Evolutionary conservation across 2,329 filamentous ascomycete species (phyloP).

Genomic region (Aspergillus costaricaensis): DNA sequence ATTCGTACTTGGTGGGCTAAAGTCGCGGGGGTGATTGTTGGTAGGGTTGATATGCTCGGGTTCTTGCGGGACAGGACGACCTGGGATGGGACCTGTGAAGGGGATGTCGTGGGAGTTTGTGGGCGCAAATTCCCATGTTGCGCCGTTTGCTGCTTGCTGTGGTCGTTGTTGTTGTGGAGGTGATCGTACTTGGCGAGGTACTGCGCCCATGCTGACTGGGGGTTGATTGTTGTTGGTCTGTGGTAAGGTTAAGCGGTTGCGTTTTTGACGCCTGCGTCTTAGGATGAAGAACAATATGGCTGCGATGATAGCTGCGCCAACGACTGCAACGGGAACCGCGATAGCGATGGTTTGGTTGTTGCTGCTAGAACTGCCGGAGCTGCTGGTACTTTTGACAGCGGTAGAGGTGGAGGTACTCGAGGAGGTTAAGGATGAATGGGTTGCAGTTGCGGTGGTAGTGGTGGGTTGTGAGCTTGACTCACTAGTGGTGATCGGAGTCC

Average conservation of each 20-base stretch:
- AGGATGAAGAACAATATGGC: conserved; percentile 29
- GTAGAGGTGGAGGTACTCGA: background rate
- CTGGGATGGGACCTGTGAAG: conserved; percentile 10
- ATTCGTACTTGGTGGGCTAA: background rate
- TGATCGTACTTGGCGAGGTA: conserved; percentile 14
- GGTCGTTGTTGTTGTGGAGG: background rate
- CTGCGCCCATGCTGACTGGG: conserved; percentile 2
- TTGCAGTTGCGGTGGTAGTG: background rate
- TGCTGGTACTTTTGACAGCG: background rate
- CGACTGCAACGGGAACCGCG: conserved; percentile 35
- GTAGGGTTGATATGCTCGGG: background rate
- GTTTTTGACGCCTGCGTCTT: conserved; percentile 25
- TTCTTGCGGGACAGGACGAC: background rate
- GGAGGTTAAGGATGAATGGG: background rate
- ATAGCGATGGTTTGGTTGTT: conserved; percentile 26
- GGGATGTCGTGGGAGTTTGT: conserved; percentile 3
- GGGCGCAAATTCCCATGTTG: background rate
- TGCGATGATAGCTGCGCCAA: conserved; percentile 29
- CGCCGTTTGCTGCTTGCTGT: background rate
- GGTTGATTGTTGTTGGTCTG: conserved; percentile 4
- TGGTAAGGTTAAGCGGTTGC: conserved; percentile 2
- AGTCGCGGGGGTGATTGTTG: background rate
- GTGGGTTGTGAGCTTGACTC: background rate
- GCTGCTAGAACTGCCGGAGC: background rate
- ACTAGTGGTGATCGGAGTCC: background rate